phyloP scores from a whole-genome alignment of 345 rosid genomes.

The Gossypium arboreum region DNA sequence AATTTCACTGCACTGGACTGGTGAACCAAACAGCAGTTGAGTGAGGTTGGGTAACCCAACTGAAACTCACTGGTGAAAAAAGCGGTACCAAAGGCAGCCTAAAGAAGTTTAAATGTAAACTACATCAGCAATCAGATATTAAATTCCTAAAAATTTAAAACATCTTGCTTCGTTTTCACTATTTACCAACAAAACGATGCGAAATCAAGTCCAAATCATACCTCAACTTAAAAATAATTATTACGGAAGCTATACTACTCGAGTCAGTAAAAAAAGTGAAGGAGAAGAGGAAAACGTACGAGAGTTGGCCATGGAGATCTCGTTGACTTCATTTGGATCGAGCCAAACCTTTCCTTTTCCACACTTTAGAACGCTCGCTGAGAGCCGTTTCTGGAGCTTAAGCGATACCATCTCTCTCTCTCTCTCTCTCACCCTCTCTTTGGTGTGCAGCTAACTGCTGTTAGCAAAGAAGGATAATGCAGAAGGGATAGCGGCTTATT shows the following conservation, averaged over 20 bases:
- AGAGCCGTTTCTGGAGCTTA: conserved; percentile 24
- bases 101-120: neutral
- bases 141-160: neutral
- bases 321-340: conserved; percentile 20
- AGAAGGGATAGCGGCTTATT: neutral
- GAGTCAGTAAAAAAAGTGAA: neutral
- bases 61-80: too few species aligned
- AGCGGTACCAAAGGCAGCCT: too few species aligned
- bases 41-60: too few species aligned
- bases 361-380: conserved; percentile 22
- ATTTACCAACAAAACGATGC: neutral
- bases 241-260: neutral
- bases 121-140: neutral
- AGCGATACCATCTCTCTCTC: conserved; percentile 20
- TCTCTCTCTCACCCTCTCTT: neutral
- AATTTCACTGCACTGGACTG: too few species aligned
- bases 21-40: too few species aligned
- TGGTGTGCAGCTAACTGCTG: neutral
- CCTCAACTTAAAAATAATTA: neutral
- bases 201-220: neutral
- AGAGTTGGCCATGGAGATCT: conserved; percentile 24
- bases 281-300: neutral
- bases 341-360: conserved; percentile 24
- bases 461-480: neutral
- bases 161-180: neutral